Base-by-base conservation (phyloP, 768 basidiomycete genomes). In the Boletus patriciae region DNA sequence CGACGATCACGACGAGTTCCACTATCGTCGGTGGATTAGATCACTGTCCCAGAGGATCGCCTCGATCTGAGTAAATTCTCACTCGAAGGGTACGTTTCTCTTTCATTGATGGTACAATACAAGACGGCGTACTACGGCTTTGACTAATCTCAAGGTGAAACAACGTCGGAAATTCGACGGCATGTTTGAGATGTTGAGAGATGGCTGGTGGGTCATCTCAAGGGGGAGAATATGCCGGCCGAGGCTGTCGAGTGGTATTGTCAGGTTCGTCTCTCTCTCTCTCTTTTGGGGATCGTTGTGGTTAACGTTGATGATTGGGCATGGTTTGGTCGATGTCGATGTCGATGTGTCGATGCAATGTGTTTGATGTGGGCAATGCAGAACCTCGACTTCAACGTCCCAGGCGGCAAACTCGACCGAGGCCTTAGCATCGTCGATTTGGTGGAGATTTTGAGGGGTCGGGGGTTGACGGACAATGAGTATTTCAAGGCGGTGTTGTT, bases 201-300 rank as follows among this genome's bases (percentile, higher is more conserved):
- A 89, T 55, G 93, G 74, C 80, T 98, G 15, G 70, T 95, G 57
- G 81, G 74, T 4, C 81, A 88, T 66, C 77, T 92, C 63, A 77
- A 79, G 50, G 74, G 74, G 15, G 81, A 91, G 66, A 83, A 84
- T 6, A 92, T 98, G 85, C 94, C 95, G 5, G 60, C 78, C 38
- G 93, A 95, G 51, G 93, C 90, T 2, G 72, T 88, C 34, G 84
- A 88, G 44, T 98, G 56, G 66, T 98, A 84, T 72, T 79, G 80
- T 62, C 80, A 81, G 59, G 95, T 96, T 77, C 15, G 19, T 27
- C n/a, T 46, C 29, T 34, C 27, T 27, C 23, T 25, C 25, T 25
- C 25, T 2, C 3, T 25, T 29, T 36, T 42, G 7, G 10, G 4
- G 1, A 2, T 27, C 27, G 27, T 27, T 6, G 27, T 27, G 27